phyloP scores from a whole-genome alignment of 2,329 filamentous ascomycete species.

The Stemphylium vesicarium region DNA sequence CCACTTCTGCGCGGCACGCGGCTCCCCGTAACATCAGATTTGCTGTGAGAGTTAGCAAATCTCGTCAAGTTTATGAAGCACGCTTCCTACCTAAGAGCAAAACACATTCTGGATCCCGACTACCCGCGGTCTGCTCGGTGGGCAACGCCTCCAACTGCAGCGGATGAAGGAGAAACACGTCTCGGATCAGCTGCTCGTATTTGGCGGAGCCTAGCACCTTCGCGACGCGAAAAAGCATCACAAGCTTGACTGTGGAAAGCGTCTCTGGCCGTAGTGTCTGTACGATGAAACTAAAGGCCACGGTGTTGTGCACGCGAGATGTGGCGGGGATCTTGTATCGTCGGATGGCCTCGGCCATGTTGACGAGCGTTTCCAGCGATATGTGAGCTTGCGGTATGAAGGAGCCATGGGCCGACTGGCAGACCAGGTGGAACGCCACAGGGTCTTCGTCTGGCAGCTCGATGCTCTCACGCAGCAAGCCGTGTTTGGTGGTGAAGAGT shows the following conservation, averaged over 20 bases:
- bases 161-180: conserved; percentile 5
- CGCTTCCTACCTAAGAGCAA: conserved; percentile 12
- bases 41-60: conserved; percentile 3
- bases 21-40: conserved; percentile 8
- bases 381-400: conserved; percentile 12
- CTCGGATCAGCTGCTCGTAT: conserved; percentile 4
- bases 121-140: neutral
- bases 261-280: conserved; percentile 8
- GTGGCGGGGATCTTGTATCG: conserved; percentile 8
- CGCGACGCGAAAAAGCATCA: conserved; percentile 7
- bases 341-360: conserved; percentile 5
- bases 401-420: conserved; percentile 12
- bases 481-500: conserved; percentile 4
- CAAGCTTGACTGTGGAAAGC: conserved; percentile 4
- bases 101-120: neutral
- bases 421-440: conserved; percentile 10
- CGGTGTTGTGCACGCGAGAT: conserved; percentile 1
- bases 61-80: too few species aligned
- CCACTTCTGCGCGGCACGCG: conserved; percentile 3
- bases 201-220: conserved; percentile 2
- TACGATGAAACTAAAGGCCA: conserved; percentile 6
- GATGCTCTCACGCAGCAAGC: neutral
- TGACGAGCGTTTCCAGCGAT: conserved; percentile 9
- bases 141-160: neutral
- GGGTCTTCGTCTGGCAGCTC: conserved; percentile 2